Evolutionary conservation across 345 rosid species (phyloP), one percentile per base, ranked within the genome.

Genomic region (Populus simonii): DNA sequence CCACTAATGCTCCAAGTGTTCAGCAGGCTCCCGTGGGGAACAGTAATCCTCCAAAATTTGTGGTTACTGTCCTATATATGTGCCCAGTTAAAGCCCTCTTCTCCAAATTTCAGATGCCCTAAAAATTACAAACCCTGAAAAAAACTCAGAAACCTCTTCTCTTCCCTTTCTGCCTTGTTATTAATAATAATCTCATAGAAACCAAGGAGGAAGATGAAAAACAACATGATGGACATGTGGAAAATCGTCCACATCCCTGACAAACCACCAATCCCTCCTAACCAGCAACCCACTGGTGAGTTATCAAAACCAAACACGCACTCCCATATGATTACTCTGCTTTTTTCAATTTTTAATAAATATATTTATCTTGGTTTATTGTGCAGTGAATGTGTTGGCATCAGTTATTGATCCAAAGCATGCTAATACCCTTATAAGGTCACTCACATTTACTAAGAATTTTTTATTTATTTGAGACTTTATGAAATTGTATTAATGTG

Each of bases 341-440:
- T 79, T 33, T 33, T 35, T 72, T 71, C 72, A 15, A 4, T 41
- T 12, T 20, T n/a, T 0, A 31, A 15, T 33, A 47, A 16, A 9
- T 12, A 70, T 74, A 39, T 55, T 35, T 72, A 15, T 6, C 36
- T 71, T 41, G 70, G 25, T 20, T 27, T 47, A 27, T 16, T 25
- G 6, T 39, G 22, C 81, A 93, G 98, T 89, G 73, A 81, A 85
- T 80, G 95, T 89, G n/a, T 79, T 84, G 81, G 94, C 95, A 2
- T 86, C 95, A 39, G 73, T 78, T 5, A 83, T 93, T 67, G 91
- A 93, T 77, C 95, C 93, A 16, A 90, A 90, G 76, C 74, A 75
- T 70, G 90, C 94, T 63, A 92, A 93, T 79, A 81, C 83, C 27
- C 73, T 93, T 22, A 83, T 92, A 67, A 92, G 98, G 97, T 94